Percentiles rank a stretch among this genome's conserved stretches.
These are phyloP conservation scores for Cyclotella baltica DNA, from an alignment of 108 stramenopile genomes.

Conservation along the genomic window DNA sequence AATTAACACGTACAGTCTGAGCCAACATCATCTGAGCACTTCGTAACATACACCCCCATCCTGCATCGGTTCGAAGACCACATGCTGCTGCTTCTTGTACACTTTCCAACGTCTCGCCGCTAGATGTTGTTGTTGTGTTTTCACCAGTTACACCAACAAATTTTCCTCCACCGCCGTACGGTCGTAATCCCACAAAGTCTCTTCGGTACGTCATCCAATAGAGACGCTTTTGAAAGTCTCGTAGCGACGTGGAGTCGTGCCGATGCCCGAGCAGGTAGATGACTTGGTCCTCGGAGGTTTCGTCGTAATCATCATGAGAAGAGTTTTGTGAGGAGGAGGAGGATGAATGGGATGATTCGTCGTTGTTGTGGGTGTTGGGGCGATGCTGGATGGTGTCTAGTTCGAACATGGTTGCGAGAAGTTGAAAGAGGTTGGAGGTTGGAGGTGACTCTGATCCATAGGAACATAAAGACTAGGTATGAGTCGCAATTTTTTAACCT, in stretches of 20 bases:
- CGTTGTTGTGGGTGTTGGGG: not conserved
- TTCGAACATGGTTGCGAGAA: constrained; percentile 22
- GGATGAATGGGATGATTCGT: not conserved
- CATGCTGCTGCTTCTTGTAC: not conserved
- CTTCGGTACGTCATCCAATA: constrained; percentile 29
- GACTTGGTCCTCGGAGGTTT: not conserved
- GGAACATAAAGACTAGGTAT: too few relatives aligned
- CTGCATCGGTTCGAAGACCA: constrained; percentile 87
- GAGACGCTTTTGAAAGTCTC: constrained; percentile 10
- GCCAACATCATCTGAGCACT: constrained; percentile 96
- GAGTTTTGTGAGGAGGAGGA: not conserved
- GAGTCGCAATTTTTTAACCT: too few relatives aligned
- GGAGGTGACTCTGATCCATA: too few relatives aligned
- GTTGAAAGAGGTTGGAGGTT: too few relatives aligned
- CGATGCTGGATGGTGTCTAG: not conserved
- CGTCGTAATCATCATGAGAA: not conserved
- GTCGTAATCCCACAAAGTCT: constrained; percentile 10
- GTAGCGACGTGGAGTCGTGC: not conserved
- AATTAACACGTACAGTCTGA: constrained; percentile 83
- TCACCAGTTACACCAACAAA: constrained; percentile 6
- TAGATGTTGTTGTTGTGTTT: not conserved
- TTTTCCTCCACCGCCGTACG: constrained; percentile 13
- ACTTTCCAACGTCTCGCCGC: constrained; percentile 13
- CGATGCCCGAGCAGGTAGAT: not conserved
- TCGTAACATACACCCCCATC: constrained; percentile 99